A percentile compares a stretch with the other conserved stretches of the same genome.
Conservation (phyloP, 768 basidiomycete genomes). For the Kwoniella bestiolae region DNA sequence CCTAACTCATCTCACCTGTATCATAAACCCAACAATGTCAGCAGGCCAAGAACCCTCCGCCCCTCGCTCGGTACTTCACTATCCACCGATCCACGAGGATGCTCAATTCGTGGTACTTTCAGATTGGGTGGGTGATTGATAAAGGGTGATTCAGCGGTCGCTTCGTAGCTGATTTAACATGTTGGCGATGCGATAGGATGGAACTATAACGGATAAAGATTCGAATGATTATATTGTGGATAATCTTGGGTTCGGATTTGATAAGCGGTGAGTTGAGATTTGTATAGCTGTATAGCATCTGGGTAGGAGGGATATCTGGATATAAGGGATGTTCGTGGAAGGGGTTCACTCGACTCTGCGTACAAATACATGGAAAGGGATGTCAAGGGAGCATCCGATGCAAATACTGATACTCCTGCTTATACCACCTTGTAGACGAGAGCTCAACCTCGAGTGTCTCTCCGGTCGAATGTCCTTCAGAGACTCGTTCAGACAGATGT, state of each 20-base stretch:
- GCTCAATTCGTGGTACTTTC: conserved; percentile 85
- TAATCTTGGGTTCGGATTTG: conserved; percentile 80
- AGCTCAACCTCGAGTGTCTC: conserved; percentile 74
- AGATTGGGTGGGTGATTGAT: conserved; percentile 72
- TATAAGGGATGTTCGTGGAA: too few relatives aligned
- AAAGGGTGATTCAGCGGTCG: not conserved
- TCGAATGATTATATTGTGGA: conserved; percentile 95
- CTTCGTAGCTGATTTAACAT: not conserved
- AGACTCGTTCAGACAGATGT: conserved; percentile 86
- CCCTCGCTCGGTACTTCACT: conserved; percentile 62
- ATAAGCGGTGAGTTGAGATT: conserved; percentile 68
- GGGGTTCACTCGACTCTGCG: too few relatives aligned
- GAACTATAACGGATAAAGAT: conserved; percentile 87
- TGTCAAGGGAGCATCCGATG: too few relatives aligned
- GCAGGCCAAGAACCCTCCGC: conserved; percentile 6
- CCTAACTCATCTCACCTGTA: not conserved
- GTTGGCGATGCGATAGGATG: too few relatives aligned
- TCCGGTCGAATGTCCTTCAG: conserved; percentile 72
- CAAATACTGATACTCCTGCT: too few relatives aligned
- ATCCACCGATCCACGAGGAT: conserved; percentile 76
- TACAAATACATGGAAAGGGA: too few relatives aligned
- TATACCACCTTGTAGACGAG: conserved; percentile 58
- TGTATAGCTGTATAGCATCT: too few relatives aligned
- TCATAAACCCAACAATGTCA: conserved; percentile 41
- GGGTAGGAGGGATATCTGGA: too few relatives aligned